Evolutionary conservation across 208 protist species (phyloP).

Genomic region (Lotmaria passim): DNA sequence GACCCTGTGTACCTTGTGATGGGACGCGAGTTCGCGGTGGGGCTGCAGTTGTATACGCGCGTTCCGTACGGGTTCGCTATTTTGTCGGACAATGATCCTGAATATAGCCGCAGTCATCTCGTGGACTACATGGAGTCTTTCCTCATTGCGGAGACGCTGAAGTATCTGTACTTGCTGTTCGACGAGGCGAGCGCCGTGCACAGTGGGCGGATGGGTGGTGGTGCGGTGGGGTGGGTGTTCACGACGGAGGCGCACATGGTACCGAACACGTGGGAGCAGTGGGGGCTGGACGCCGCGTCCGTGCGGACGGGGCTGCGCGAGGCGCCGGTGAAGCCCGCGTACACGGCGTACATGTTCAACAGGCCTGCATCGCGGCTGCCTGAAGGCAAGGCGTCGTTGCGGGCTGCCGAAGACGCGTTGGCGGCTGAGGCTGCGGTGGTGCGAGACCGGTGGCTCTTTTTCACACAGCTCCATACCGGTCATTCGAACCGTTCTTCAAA

Average conservation of each 20-base stretch:
- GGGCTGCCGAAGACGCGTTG: neutral
- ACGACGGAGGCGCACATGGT: conserved; percentile 63
- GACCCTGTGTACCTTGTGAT: conserved; percentile 70
- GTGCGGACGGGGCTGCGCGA: neutral
- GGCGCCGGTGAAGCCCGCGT: neutral
- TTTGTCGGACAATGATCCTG: conserved; percentile 30
- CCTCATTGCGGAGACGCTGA: conserved; percentile 95
- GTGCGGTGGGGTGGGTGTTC: conserved; percentile 49
- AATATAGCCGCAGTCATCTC: neutral
- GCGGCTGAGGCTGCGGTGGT: neutral
- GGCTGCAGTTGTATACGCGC: conserved; percentile 52
- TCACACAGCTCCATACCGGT: neutral
- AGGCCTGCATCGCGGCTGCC: neutral
- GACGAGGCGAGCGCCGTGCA: conserved; percentile 52
- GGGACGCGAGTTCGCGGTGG: conserved; percentile 66
- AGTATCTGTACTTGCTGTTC: conserved; percentile 97
- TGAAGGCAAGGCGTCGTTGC: neutral
- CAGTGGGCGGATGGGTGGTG: conserved; percentile 4
- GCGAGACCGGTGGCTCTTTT: neutral
- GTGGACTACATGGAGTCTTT: conserved; percentile 94
- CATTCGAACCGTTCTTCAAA: too few species aligned
- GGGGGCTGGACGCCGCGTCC: conserved; percentile 4
- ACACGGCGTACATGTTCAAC: neutral
- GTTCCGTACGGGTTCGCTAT: conserved; percentile 60
- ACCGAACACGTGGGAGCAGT: conserved; percentile 51